Percentiles rank a stretch among this genome's conserved stretches.
These are phyloP conservation scores for Sanghuangporus baumii DNA, from an alignment of 1,284 basidiomycete species.

Conservation along the genomic window DNA sequence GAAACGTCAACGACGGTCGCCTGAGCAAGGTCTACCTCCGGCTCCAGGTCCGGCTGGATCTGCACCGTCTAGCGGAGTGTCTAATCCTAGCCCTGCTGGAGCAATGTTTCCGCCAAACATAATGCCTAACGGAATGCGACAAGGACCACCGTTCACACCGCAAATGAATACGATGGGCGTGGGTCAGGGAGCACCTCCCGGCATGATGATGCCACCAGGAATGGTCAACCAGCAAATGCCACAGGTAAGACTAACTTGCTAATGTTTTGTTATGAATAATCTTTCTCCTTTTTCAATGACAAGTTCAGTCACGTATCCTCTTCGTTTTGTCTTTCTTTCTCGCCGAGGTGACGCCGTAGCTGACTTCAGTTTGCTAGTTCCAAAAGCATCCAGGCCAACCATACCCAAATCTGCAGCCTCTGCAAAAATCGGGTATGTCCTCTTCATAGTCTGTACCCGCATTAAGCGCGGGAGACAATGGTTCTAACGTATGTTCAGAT, in stretches of 20 bases:
- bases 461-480: slow-evolving; percentile 1
- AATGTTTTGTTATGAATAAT: background rate
- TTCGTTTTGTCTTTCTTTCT: background rate
- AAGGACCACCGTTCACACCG: slow-evolving; percentile 1
- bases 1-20: slow-evolving; percentile 12
- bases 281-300: background rate
- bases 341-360: background rate
- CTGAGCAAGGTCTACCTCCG: slow-evolving; percentile 8
- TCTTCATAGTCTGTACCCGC: slow-evolving; percentile 1
- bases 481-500: slow-evolving; percentile 3
- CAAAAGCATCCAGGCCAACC: background rate
- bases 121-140: slow-evolving; percentile 8
- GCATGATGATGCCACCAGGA: slow-evolving; percentile 11
- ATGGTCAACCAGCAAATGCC: slow-evolving; percentile 4
- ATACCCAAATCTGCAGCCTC: slow-evolving; percentile 7
- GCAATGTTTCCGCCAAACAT: background rate
- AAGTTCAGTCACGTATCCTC: background rate
- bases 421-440: slow-evolving; percentile 5
- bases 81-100: background rate
- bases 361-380: background rate
- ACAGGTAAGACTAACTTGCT: slow-evolving; percentile 4
- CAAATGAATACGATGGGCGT: background rate
- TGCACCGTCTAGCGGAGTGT: background rate
- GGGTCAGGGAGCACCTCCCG: background rate
- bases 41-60: background rate